Conservation (phyloP, 192 early-diverging fungal species). For the Linnemannia schmuckeri region DNA sequence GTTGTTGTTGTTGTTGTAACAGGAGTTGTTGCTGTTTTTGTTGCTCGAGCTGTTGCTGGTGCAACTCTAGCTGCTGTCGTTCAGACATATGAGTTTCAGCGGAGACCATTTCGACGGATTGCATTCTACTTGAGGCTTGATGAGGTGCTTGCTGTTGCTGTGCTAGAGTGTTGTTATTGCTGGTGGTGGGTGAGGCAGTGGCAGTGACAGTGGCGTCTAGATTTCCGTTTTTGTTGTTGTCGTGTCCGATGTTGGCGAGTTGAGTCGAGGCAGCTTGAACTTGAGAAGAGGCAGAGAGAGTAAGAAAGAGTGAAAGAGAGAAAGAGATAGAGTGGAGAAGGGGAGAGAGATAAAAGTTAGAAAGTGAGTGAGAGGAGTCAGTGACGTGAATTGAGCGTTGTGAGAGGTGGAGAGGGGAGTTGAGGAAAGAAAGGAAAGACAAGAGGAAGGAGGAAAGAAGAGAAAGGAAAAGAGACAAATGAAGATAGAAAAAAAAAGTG, state of each 20-base stretch:
- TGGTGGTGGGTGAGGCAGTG: not conserved
- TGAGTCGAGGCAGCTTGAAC: not conserved
- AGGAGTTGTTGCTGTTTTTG: conserved; percentile 21
- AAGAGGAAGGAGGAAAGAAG: not conserved
- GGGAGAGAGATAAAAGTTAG: not conserved
- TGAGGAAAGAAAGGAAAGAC: not conserved
- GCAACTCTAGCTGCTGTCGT: conserved; percentile 36
- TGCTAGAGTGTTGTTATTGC: not conserved
- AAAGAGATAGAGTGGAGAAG: not conserved
- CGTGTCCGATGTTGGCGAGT: conserved; percentile 4
- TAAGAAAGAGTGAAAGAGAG: not conserved
- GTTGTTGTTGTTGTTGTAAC: conserved; percentile 6
- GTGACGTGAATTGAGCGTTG: not conserved
- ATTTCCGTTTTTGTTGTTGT: not conserved
- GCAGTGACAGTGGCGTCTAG: not conserved
- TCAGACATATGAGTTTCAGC: conserved; percentile 45
- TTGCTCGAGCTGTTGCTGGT: conserved; percentile 27
- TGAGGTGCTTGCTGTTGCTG: not conserved
- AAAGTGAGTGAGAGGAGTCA: not conserved
- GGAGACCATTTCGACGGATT: conserved; percentile 52
- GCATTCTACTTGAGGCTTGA: conserved; percentile 21
- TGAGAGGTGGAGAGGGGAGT: not conserved
- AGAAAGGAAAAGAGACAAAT: not conserved
- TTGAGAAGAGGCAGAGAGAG: not conserved
- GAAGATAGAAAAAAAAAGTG: not conserved